phyloP scores from a whole-genome alignment of 805 yeast species.

The Metschnikowia chrysomelidarum region DNA sequence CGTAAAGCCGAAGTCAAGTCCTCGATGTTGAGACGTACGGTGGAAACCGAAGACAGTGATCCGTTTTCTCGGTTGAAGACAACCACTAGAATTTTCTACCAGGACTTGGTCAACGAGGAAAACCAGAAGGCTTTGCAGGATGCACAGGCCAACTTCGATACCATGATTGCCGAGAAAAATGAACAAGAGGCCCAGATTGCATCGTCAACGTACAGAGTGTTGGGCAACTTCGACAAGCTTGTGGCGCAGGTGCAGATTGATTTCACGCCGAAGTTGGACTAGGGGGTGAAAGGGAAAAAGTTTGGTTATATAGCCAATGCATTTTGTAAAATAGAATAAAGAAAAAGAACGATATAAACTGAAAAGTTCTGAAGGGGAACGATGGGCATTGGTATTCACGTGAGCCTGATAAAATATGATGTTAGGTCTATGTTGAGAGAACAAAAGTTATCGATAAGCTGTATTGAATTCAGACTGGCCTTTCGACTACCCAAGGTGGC shows the following conservation, averaged over 20 bases:
- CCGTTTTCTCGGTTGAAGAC: conserved; percentile 92
- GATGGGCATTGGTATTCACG: too few species aligned
- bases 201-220: conserved; percentile 52
- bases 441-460: too few species aligned
- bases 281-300: too few species aligned
- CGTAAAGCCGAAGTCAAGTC: conserved; percentile 76
- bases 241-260: conserved; percentile 45
- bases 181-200: conserved; percentile 46
- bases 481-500: too few species aligned
- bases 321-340: too few species aligned
- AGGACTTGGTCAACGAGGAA: conserved; percentile 52
- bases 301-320: too few species aligned
- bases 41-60: conserved; percentile 53
- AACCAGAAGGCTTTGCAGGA: conserved; percentile 58
- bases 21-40: conserved; percentile 48
- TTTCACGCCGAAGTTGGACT: conserved; percentile 23
- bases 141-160: conserved; percentile 47
- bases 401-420: too few species aligned
- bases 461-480: too few species aligned
- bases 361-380: too few species aligned
- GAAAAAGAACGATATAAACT: too few species aligned
- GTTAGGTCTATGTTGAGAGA: too few species aligned
- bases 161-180: conserved; percentile 38
- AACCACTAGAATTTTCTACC: conserved; percentile 78
- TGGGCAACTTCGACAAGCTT: conserved; percentile 57